Evolutionary conservation across 345 rosid genomes (phyloP).

Genomic region (Physaria fendleri): DNA sequence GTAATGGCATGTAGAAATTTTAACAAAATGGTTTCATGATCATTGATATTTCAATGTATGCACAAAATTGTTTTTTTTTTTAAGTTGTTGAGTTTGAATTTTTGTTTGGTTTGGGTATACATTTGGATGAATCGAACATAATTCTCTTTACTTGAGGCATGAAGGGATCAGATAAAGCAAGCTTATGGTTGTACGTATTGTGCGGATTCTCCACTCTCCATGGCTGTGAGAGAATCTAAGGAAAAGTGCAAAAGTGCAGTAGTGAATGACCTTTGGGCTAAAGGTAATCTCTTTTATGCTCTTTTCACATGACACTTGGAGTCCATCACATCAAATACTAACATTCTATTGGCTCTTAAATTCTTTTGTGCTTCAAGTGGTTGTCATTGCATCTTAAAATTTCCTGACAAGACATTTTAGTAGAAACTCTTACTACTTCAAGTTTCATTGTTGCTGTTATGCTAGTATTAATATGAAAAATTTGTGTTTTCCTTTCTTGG

Average conservation of each 20-base stretch:
- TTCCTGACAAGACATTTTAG: not conserved
- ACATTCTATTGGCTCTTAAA: not conserved
- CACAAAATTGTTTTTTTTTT: too few relatives aligned
- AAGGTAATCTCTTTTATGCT: conserved; percentile 26
- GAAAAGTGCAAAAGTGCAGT: conserved; percentile 21
- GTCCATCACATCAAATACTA: not conserved
- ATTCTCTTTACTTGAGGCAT: too few relatives aligned
- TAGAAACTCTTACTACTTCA: not conserved
- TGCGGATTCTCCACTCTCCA: conserved; percentile 28
- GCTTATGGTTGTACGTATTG: conserved; percentile 4
- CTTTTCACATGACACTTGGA: conserved; percentile 10
- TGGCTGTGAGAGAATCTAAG: conserved; percentile 13
- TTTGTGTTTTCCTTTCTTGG: conserved; percentile 2
- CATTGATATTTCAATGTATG: too few relatives aligned
- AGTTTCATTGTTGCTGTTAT: not conserved
- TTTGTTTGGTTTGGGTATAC: too few relatives aligned
- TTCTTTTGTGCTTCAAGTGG: not conserved
- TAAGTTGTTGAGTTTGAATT: too few relatives aligned
- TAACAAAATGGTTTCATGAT: conserved; percentile 4
- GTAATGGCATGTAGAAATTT: not conserved
- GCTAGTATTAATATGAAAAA: not conserved
- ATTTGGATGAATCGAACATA: too few relatives aligned
- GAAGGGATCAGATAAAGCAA: conserved; percentile 25
- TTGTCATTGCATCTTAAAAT: not conserved
- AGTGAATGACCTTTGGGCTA: conserved; percentile 13